Conservation (phyloP, 1,284 basidiomycete genomes). For the Pterulicium gracile region DNA sequence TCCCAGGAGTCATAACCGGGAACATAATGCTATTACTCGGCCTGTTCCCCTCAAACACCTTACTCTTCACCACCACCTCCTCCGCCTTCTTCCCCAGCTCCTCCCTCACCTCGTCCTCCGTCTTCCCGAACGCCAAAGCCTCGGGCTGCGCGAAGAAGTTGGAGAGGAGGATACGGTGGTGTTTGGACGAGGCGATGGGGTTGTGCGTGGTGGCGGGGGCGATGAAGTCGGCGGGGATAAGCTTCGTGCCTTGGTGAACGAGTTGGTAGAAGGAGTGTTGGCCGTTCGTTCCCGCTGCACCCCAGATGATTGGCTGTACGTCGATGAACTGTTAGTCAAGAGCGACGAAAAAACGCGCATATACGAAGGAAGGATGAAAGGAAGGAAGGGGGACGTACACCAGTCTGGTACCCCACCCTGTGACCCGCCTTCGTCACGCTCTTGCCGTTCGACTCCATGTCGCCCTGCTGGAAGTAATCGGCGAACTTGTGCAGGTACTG, state of each 20-base stretch:
- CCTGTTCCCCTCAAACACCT: slow-evolving; percentile 96
- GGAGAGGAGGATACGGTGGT: slow-evolving; percentile 94
- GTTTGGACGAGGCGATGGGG: slow-evolving; percentile 76
- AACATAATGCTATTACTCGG: slow-evolving; percentile 97
- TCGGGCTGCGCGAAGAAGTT: slow-evolving; percentile 99
- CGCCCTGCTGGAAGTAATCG: slow-evolving; percentile 99
- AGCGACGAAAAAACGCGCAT: background rate
- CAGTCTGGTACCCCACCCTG: slow-evolving; percentile 93
- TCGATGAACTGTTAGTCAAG: slow-evolving; percentile 8
- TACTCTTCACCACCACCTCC: slow-evolving; percentile 86
- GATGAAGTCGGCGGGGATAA: slow-evolving; percentile 92
- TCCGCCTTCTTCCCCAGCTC: slow-evolving; percentile 75
- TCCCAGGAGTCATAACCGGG: slow-evolving; percentile 84
- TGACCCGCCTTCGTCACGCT: slow-evolving; percentile 89
- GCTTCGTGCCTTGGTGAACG: slow-evolving; percentile 89
- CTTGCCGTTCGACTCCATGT: slow-evolving; percentile 99
- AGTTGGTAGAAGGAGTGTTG: slow-evolving; percentile 99
- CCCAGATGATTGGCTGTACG: slow-evolving; percentile 91
- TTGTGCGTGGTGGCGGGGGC: slow-evolving; percentile 93
- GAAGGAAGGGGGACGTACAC: slow-evolving; percentile 41
- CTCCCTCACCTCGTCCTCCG: slow-evolving; percentile 77
- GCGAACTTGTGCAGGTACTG: slow-evolving; percentile 99
- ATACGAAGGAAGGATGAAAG: background rate
- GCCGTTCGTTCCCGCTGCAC: slow-evolving; percentile 94
- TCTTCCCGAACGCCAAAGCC: slow-evolving; percentile 96